Evolutionary conservation across 2,329 filamentous ascomycete genomes (phyloP).

Genomic region (Dactylella cylindrospora): DNA sequence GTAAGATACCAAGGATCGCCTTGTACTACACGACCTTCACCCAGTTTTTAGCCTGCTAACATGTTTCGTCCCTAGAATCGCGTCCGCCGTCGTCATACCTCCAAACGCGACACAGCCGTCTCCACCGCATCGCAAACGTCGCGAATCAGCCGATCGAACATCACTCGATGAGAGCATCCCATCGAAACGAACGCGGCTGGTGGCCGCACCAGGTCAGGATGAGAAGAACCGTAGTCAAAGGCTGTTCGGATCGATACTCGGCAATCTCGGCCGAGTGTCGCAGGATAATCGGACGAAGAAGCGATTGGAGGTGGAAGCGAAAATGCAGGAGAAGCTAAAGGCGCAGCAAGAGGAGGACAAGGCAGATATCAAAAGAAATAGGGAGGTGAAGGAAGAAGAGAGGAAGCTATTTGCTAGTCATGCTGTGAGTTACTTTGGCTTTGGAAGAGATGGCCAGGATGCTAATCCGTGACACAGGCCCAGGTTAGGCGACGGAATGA

Average conservation of each 20-base stretch:
- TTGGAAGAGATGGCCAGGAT: not conserved
- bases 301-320: constrained; percentile 34
- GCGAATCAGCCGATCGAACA: constrained; percentile 35
- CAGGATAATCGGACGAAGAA: constrained; percentile 39
- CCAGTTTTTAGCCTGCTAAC: not conserved
- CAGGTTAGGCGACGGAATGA: constrained; percentile 33
- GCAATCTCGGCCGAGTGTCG: constrained; percentile 32
- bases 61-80: constrained; percentile 19
- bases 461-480: constrained; percentile 6
- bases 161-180: constrained; percentile 10
- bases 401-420: constrained; percentile 35
- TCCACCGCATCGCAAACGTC: constrained; percentile 33
- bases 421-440: constrained; percentile 17
- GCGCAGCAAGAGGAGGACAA: constrained; percentile 32
- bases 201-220: constrained; percentile 25
- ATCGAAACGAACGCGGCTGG: constrained; percentile 38
- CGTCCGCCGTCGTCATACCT: constrained; percentile 42
- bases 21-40: not conserved
- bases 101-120: constrained; percentile 43
- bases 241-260: constrained; percentile 41
- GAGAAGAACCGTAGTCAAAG: constrained; percentile 36
- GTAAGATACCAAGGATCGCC: constrained; percentile 5
- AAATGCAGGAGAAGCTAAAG: constrained; percentile 42
- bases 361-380: constrained; percentile 22
- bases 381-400: constrained; percentile 37